phyloP scores from a whole-genome alignment of 1,139 yeast genomes.

The Zygosaccharomyces pseudobailii region DNA sequence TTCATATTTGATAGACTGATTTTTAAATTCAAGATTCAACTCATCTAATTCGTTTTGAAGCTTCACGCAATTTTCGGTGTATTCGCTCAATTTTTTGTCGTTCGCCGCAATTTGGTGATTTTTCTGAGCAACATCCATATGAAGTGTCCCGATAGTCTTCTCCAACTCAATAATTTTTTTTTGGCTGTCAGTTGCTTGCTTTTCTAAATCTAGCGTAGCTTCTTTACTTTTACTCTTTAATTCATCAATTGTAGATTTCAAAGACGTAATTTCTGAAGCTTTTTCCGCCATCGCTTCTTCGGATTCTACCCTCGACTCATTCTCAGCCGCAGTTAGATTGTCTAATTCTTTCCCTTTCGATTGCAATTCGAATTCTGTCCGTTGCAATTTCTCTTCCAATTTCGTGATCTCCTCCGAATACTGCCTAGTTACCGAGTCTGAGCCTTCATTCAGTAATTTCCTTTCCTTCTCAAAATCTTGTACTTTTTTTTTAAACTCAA shows the following conservation, averaged over 20 bases:
- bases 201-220: not conserved
- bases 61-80: not conserved
- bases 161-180: conserved; percentile 2
- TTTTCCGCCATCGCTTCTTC: conserved; percentile 2
- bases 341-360: conserved; percentile 5
- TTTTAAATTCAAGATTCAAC: conserved; percentile 6
- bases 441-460: conserved; percentile 43
- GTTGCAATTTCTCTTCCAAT: conserved; percentile 28
- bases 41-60: conserved; percentile 1
- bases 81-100: not conserved
- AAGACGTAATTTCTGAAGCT: conserved; percentile 1
- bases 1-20: conserved; percentile 4
- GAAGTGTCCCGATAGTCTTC: not conserved
- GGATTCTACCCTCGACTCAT: conserved; percentile 3
- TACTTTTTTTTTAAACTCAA: conserved; percentile 35
- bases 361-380: conserved; percentile 6
- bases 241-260: conserved; percentile 2
- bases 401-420: conserved; percentile 44
- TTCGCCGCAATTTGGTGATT: not conserved
- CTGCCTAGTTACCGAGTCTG: conserved; percentile 46
- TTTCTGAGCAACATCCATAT: not conserved
- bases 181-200: not conserved
- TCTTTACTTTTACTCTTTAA: not conserved
- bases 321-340: not conserved
- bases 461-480: conserved; percentile 50